A percentile compares a stretch with the other conserved stretches of the same genome.
These are phyloP conservation scores for Neodidymelliopsis sp. DNA, from an alignment of 2,329 filamentous ascomycete species.

Conservation along the genomic window DNA sequence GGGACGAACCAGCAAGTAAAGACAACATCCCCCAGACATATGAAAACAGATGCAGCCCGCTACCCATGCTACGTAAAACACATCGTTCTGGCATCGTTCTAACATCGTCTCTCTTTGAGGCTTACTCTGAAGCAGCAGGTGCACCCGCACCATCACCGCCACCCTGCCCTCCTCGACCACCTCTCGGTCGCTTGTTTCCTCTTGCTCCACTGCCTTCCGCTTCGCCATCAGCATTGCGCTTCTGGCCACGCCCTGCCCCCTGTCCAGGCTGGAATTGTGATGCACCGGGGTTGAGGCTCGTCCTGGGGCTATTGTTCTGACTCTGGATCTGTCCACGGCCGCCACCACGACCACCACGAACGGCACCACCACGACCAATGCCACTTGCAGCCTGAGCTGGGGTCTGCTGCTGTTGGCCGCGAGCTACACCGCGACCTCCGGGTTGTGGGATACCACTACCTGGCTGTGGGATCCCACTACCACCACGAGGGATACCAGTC, in stretches of 20 bases:
- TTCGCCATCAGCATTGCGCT: slow-evolving; percentile 44
- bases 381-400: slow-evolving; percentile 19
- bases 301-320: slow-evolving; percentile 32
- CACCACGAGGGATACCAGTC: slow-evolving; percentile 41
- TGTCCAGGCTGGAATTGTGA: slow-evolving; percentile 44
- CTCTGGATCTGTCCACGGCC: slow-evolving; percentile 28
- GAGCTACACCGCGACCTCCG: slow-evolving; percentile 34
- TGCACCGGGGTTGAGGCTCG: slow-evolving; percentile 47
- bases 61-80: slow-evolving; percentile 15
- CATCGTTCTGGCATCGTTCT: slow-evolving; percentile 6
- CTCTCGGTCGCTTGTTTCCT: slow-evolving; percentile 42
- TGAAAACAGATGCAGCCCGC: slow-evolving; percentile 18
- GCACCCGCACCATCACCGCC: slow-evolving; percentile 22
- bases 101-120: not conserved
- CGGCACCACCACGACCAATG: slow-evolving; percentile 38
- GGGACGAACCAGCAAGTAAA: not conserved
- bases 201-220: slow-evolving; percentile 35
- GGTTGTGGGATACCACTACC: slow-evolving; percentile 41
- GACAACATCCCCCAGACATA: not conserved
- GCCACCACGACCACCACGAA: slow-evolving; percentile 34
- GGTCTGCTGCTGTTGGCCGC: slow-evolving; percentile 28
- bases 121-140: slow-evolving; percentile 17
- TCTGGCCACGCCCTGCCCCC: slow-evolving; percentile 41
- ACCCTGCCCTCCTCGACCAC: slow-evolving; percentile 37
- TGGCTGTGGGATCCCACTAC: slow-evolving; percentile 22